A percentile compares a stretch with the other conserved stretches of the same genome.
phyloP scores from a whole-genome alignment of 768 basidiomycete genomes.

The Naematelia aurantialba region DNA sequence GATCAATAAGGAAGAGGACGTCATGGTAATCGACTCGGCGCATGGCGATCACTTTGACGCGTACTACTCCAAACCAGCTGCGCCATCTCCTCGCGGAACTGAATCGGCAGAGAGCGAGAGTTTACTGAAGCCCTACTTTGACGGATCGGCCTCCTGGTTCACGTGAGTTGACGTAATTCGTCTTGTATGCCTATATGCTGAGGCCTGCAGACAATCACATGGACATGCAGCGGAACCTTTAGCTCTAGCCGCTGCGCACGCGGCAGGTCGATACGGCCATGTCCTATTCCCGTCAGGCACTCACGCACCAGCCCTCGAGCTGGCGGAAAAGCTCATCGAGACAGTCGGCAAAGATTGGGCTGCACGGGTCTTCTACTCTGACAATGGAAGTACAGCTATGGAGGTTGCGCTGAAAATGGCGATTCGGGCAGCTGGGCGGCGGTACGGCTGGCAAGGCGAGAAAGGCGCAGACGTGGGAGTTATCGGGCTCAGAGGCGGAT shows the following conservation, averaged over 20 bases:
- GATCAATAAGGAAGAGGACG: conserved; percentile 64
- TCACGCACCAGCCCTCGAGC: conserved; percentile 75
- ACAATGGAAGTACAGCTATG: conserved; percentile 94
- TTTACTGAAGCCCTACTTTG: conserved; percentile 64
- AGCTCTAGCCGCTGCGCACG: conserved; percentile 78
- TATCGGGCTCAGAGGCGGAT: conserved; percentile 83
- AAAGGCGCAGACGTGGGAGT: conserved; percentile 61
- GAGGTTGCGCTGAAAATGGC: conserved; percentile 99
- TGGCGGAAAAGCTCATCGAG: conserved; percentile 72
- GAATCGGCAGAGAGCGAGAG: conserved; percentile 16
- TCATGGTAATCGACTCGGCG: conserved; percentile 89
- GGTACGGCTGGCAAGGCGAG: conserved; percentile 47
- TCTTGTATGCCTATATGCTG: background rate
- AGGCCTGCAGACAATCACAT: conserved; percentile 62
- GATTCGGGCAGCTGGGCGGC: conserved; percentile 57
- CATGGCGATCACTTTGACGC: conserved; percentile 79
- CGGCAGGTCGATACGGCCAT: conserved; percentile 91
- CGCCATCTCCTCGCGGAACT: conserved; percentile 9
- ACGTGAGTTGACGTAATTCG: conserved; percentile 50
- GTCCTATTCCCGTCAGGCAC: conserved; percentile 91
- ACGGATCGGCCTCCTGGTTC: conserved; percentile 98
- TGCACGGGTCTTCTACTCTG: conserved; percentile 81
- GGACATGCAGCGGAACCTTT: conserved; percentile 76
- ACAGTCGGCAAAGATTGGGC: conserved; percentile 86
- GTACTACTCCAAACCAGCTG: conserved; percentile 53